These are phyloP conservation scores for Penicillium lividum DNA, from an alignment of 495 filamentous ascomycete species.

Conservation along the genomic window DNA sequence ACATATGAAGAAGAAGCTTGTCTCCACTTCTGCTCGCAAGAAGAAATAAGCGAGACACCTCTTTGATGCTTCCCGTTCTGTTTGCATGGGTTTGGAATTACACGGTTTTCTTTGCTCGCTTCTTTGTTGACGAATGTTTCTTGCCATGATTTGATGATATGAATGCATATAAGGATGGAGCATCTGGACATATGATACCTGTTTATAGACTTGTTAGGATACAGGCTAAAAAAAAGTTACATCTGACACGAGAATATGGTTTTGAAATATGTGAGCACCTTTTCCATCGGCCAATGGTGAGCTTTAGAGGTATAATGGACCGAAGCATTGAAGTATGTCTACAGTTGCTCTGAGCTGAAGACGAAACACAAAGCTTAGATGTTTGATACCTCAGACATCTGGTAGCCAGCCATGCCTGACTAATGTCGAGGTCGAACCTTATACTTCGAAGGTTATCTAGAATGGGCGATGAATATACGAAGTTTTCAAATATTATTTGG, in stretches of 20 bases:
- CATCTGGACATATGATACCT: constrained; percentile 38
- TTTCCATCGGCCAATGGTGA: no score
- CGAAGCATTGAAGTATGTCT: no score
- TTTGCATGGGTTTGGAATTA: constrained; percentile 18
- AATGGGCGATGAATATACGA: no score
- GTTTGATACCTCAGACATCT: no score
- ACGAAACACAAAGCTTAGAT: no score
- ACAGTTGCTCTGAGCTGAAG: no score
- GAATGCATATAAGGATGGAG: constrained; percentile 35
- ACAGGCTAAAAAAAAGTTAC: constrained; percentile 9
- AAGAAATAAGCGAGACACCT: constrained; percentile 37
- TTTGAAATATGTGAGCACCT: neutral
- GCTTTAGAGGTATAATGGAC: no score
- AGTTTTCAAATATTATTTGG: no score
- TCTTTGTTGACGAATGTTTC: constrained; percentile 13
- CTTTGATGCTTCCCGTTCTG: constrained; percentile 14
- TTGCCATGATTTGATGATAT: constrained; percentile 35
- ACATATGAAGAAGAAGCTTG: constrained; percentile 73
- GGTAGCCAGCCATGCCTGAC: no score
- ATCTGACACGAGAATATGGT: neutral
- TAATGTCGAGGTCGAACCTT: no score
- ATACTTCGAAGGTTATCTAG: no score
- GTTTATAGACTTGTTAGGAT: constrained; percentile 25
- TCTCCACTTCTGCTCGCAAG: constrained; percentile 43
- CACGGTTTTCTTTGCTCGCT: constrained; percentile 11